Percentiles rank a stretch among this genome's conserved stretches.
These are phyloP conservation scores for Striga hermonthica DNA, from an alignment of 305 asterid species.

Conservation along the genomic window DNA sequence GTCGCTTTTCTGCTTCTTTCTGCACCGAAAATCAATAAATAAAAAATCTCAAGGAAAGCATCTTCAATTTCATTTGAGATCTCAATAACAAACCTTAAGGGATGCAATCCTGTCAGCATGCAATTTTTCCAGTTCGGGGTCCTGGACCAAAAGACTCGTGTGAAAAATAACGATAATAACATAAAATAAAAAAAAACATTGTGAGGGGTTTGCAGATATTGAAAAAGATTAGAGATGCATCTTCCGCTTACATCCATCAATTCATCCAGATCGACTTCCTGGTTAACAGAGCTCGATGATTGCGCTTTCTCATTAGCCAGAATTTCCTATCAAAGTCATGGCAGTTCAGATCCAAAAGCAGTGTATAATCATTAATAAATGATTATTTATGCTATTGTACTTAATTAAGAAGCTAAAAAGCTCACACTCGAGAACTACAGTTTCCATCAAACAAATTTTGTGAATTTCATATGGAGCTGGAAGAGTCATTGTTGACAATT, in stretches of 20 bases:
- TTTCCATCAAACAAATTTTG: neutral
- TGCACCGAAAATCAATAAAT: conserved; percentile 28
- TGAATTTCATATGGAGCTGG: too few relatives aligned
- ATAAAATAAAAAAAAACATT: neutral
- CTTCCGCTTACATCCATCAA: conserved; percentile 80
- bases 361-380: neutral
- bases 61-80: conserved; percentile 19
- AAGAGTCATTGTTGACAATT: too few relatives aligned
- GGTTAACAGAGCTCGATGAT: conserved; percentile 51
- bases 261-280: conserved; percentile 90
- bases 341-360: conserved; percentile 21
- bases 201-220: neutral
- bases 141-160: conserved; percentile 43
- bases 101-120: conserved; percentile 96
- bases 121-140: conserved; percentile 95
- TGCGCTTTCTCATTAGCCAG: conserved; percentile 59
- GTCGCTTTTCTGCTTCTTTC: conserved; percentile 98
- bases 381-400: neutral
- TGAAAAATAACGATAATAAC: neutral
- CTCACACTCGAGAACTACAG: neutral
- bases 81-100: conserved; percentile 64
- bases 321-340: conserved; percentile 53
- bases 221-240: conserved; percentile 23
- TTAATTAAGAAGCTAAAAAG: neutral
- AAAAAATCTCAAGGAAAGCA: conserved; percentile 19